Evolutionary conservation across 805 yeast genomes (phyloP), one percentile per base, ranked within the genome.

Genomic region (Kuraishia molischiana): DNA sequence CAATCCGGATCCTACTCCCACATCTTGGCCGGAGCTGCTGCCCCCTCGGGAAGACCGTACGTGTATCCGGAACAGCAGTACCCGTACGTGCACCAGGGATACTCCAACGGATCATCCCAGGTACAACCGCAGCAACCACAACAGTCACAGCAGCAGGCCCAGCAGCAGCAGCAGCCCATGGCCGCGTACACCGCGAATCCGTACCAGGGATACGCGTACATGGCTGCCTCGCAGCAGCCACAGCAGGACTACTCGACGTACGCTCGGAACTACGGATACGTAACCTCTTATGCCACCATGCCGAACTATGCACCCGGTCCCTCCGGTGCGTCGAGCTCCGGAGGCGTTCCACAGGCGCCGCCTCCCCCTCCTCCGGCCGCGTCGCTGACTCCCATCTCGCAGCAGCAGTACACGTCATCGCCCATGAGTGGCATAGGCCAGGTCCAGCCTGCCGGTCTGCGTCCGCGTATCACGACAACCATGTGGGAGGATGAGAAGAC

Each of bases 401-500:
- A n/a, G n/a, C n/a, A n/a, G n/a, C n/a, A n/a, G n/a, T n/a, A n/a
- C n/a, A n/a, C n/a, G n/a, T n/a, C n/a, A n/a, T n/a, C n/a, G n/a
- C 35, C 29, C 24, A n/a, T 14, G 26, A 57, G 61, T 5, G 45
- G 48, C 5, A 58, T 57, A 9, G 67, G 67, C 4, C 67, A 62
- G 43, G 42, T 61, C 19, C 66, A 58, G 44, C 67, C 67, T 1
- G 57, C 59, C 8, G 66, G 66, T 2, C 55, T 64, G 36, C 60
- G 81, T 24, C 85, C 82, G 6, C 64, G 79, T 44, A 77, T 78
- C 40, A 77, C 84, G 34, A 78, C 85, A 19, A 77, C 83, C 10
- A 76, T 77, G 77, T 78, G 85, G 85, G 85, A 78, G 56, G 85
- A 84, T 53, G 94, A 84, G 52, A 79, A 80, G 47, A 84, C 94